Evolutionary conservation across 176 grass and related monocot species (phyloP).

Genomic region (Aegilops umbellulata): DNA sequence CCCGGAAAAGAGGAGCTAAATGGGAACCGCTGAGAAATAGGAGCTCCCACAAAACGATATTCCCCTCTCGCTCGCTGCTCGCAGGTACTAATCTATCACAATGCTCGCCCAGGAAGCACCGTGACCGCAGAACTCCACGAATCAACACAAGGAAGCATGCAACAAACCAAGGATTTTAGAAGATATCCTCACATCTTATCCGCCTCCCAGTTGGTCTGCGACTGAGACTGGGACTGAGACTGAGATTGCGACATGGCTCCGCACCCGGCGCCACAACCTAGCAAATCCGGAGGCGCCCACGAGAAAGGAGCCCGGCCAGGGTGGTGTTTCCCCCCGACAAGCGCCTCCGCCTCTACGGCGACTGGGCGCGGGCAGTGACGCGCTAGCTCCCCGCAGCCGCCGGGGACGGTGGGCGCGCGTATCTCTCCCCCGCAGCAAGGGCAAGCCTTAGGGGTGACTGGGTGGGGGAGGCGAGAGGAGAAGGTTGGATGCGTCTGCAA

Average conservation of each 20-base stretch:
- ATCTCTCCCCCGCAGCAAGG: neutral
- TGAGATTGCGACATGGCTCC: constrained; percentile 35
- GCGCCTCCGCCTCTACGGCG: constrained; percentile 6
- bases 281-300: neutral
- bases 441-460: neutral
- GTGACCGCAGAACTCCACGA: neutral
- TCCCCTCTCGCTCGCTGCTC: neutral
- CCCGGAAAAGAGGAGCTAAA: neutral
- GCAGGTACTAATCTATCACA: no score
- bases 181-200: constrained; percentile 44
- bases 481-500: no score
- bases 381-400: neutral
- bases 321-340: neutral
- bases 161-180: neutral
- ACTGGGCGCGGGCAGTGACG: neutral
- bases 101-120: neutral
- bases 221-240: constrained; percentile 21
- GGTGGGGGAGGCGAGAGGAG: neutral
- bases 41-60: neutral
- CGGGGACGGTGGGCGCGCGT: neutral
- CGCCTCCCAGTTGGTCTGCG: constrained; percentile 41
- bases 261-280: neutral
- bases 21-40: neutral
- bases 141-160: neutral
- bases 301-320: neutral